Percentiles rank a stretch among this genome's conserved stretches.
Evolutionary conservation across 805 yeast genomes (phyloP).

Genomic region (Cyberlindnera meyerae): DNA sequence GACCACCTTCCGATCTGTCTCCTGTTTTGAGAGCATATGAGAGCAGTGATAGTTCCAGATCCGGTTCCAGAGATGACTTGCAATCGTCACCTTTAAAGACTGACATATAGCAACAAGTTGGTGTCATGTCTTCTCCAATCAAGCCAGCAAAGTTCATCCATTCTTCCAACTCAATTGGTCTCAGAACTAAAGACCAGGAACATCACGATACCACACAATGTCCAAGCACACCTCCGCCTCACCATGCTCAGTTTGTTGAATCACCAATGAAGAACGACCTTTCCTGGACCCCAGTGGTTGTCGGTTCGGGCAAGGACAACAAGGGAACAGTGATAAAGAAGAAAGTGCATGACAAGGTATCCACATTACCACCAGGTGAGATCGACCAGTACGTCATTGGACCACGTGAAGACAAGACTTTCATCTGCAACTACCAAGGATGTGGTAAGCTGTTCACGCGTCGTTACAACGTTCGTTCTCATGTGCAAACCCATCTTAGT

Average conservation of each 20-base stretch:
- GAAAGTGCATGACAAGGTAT: constrained; percentile 30
- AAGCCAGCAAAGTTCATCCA: constrained; percentile 12
- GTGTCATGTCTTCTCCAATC: constrained; percentile 8
- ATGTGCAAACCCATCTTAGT: constrained; percentile 92
- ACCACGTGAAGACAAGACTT: constrained; percentile 67
- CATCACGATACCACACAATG: no score
- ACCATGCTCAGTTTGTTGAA: constrained; percentile 27
- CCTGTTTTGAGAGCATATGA: constrained; percentile 9
- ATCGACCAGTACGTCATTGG: constrained; percentile 80
- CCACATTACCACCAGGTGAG: constrained; percentile 84
- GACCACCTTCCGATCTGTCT: constrained; percentile 9
- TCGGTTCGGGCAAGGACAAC: constrained; percentile 8
- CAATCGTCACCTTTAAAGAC: constrained; percentile 8
- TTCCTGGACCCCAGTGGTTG: constrained; percentile 25
- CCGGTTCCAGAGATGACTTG: constrained; percentile 12
- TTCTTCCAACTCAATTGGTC: constrained; percentile 10
- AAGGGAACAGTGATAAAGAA: constrained; percentile 13
- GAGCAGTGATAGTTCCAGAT: constrained; percentile 5
- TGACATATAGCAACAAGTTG: constrained; percentile 1
- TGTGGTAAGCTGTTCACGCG: constrained; percentile 85
- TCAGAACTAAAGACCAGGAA: constrained; percentile 10
- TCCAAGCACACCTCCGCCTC: no score
- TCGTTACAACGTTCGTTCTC: constrained; percentile 88
- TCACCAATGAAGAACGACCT: constrained; percentile 16
- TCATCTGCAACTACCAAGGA: constrained; percentile 65